phyloP scores from a whole-genome alignment of 306 rosid genomes.

The Macrotyloma uniflorum region DNA sequence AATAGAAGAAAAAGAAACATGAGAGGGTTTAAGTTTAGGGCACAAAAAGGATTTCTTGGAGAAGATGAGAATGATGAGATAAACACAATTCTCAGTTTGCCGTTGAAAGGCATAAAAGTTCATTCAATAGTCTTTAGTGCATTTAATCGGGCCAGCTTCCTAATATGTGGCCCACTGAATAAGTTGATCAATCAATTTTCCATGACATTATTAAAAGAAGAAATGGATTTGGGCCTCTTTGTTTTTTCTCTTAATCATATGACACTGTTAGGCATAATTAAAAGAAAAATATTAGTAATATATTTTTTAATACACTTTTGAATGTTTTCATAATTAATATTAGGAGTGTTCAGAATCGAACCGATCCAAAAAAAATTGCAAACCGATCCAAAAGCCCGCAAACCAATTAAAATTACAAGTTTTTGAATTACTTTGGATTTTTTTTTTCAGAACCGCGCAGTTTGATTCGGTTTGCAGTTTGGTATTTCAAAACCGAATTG shows the following conservation, averaged over 20 bases:
- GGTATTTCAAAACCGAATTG: too few relatives aligned
- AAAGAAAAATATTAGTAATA: neutral
- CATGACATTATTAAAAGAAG: neutral
- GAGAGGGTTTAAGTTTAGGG: neutral
- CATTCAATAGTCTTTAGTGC: neutral
- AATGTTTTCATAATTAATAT: too few relatives aligned
- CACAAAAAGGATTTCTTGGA: neutral
- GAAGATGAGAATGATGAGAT: neutral
- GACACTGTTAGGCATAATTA: neutral
- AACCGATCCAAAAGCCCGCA: too few relatives aligned
- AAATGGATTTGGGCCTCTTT: constrained; percentile 1
- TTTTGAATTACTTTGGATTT: too few relatives aligned
- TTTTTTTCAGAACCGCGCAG: too few relatives aligned
- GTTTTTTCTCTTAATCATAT: neutral
- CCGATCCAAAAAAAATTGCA: too few relatives aligned
- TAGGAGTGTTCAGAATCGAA: too few relatives aligned
- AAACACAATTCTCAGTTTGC: neutral
- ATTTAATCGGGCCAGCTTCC: neutral
- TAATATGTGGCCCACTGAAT: neutral
- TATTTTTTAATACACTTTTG: too few relatives aligned
- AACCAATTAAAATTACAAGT: too few relatives aligned
- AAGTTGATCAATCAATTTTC: constrained; percentile 18
- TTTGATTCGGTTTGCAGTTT: too few relatives aligned
- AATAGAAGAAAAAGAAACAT: too few relatives aligned
- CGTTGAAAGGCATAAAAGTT: neutral